Percentiles rank a stretch among this genome's conserved stretches.
phyloP scores from a whole-genome alignment of 1,284 basidiomycete genomes.

The Athelia psychrophila region DNA sequence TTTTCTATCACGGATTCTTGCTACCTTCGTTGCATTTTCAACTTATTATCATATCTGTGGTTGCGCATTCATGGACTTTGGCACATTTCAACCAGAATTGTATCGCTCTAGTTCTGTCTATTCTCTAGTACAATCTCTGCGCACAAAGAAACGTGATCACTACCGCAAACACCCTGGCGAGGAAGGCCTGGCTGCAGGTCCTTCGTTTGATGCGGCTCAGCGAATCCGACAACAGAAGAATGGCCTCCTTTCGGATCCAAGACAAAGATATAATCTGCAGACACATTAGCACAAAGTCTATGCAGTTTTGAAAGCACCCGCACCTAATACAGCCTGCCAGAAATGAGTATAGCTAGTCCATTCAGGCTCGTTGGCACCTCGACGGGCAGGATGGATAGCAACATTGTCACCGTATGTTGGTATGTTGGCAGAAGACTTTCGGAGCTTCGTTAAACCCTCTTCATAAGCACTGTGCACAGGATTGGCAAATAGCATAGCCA shows the following conservation, averaged over 20 bases:
- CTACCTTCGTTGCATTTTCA: neutral
- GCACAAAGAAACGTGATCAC: conserved; percentile 84
- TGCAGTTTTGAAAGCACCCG: conserved; percentile 8
- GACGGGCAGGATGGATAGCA: conserved; percentile 33
- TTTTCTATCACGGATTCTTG: neutral
- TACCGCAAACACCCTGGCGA: conserved; percentile 75
- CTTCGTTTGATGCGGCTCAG: conserved; percentile 61
- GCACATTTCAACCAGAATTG: neutral
- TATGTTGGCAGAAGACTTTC: conserved; percentile 18
- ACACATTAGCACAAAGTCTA: neutral
- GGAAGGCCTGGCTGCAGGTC: conserved; percentile 78
- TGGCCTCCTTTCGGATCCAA: conserved; percentile 39
- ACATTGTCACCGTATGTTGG: conserved; percentile 50
- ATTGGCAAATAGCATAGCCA: conserved; percentile 50
- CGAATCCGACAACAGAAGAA: conserved; percentile 56
- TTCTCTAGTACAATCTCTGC: conserved; percentile 42
- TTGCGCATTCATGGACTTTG: neutral
- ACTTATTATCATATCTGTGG: neutral
- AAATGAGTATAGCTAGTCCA: conserved; percentile 81
- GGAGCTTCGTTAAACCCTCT: conserved; percentile 39
- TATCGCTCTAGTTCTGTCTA: conserved; percentile 1
- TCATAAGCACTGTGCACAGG: conserved; percentile 60
- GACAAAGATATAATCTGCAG: conserved; percentile 84
- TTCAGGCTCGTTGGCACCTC: conserved; percentile 68
- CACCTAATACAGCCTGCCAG: conserved; percentile 81